Percentiles rank a stretch among this genome's conserved stretches.
Conservation (phyloP, 495 filamentous ascomycete genomes). For the Cladorrhinum samala region DNA sequence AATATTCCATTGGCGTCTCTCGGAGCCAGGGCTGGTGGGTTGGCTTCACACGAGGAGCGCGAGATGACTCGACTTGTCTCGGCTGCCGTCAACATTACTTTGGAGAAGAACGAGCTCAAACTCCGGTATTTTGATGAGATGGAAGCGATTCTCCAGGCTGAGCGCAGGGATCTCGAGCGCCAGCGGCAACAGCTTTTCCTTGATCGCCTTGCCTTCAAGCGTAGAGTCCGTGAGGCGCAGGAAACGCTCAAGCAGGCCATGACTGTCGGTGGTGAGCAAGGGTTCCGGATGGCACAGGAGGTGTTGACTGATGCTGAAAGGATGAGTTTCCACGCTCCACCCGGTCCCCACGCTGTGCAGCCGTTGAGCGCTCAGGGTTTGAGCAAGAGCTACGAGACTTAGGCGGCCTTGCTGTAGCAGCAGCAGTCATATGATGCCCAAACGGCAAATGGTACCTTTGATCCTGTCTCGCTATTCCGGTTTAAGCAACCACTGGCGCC, state of each 20-base stretch:
- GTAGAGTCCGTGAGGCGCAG: constrained; percentile 74
- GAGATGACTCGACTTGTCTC: constrained; percentile 91
- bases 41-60: constrained; percentile 92
- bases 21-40: constrained; percentile 75
- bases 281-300: constrained; percentile 45
- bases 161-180: constrained; percentile 86
- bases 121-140: constrained; percentile 93
- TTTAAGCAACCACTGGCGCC: too few relatives aligned
- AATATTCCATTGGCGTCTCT: constrained; percentile 79
- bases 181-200: constrained; percentile 88
- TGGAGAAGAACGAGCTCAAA: constrained; percentile 79
- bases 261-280: constrained; percentile 54
- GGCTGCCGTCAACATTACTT: constrained; percentile 73
- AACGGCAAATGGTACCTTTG: too few relatives aligned
- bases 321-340: constrained; percentile 55
- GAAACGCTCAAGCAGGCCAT: constrained; percentile 62
- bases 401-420: constrained; percentile 5
- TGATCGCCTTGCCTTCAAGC: constrained; percentile 84
- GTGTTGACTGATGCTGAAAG: constrained; percentile 46
- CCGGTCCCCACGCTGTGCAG: constrained; percentile 45
- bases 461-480: too few relatives aligned
- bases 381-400: constrained; percentile 47
- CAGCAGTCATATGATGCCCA: neutral
- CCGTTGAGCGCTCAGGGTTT: constrained; percentile 60
- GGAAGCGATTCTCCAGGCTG: constrained; percentile 82